phyloP scores from a whole-genome alignment of 2,329 filamentous ascomycete genomes.

The Ophiognomonia clavigignenti-juglandacearum region DNA sequence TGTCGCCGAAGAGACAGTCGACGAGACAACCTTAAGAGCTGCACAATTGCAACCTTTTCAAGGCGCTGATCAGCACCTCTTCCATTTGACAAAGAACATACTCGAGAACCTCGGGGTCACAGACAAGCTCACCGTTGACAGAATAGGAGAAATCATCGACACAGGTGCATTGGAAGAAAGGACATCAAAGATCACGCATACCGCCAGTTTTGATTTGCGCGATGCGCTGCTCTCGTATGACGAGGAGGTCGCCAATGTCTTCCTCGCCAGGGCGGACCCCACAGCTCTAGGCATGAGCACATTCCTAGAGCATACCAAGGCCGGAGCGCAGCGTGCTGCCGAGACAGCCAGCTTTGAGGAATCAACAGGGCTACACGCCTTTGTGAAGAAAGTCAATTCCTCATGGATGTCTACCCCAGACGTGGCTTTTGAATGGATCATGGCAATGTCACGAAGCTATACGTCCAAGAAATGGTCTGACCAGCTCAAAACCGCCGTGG shows the following conservation, averaged over 20 bases:
- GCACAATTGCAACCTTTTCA: conserved; percentile 53
- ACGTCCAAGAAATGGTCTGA: conserved; percentile 51
- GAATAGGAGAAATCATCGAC: conserved; percentile 46
- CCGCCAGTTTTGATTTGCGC: conserved; percentile 45
- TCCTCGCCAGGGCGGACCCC: conserved; percentile 49
- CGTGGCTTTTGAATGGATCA: conserved; percentile 55
- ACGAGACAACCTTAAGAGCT: conserved; percentile 47
- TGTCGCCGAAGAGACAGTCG: conserved; percentile 44
- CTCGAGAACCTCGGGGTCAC: conserved; percentile 51
- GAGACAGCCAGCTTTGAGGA: conserved; percentile 48
- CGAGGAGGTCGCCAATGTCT: conserved; percentile 47
- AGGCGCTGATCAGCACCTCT: conserved; percentile 51
- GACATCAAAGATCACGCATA: conserved; percentile 39
- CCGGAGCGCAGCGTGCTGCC: conserved; percentile 44
- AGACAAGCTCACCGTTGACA: conserved; percentile 40
- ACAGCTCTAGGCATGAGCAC: conserved; percentile 51
- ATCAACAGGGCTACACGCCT: conserved; percentile 44
- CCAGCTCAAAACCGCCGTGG: conserved; percentile 49
- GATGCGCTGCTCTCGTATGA: conserved; percentile 44
- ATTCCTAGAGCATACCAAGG: conserved; percentile 60
- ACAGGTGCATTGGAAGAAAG: conserved; percentile 48
- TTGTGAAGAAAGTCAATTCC: conserved; percentile 43
- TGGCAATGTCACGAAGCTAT: conserved; percentile 46
- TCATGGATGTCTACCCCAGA: conserved; percentile 53
- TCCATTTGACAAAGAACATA: conserved; percentile 50